Base-by-base conservation (phyloP, 139 green algal genomes). In the Nannochloris sp. region DNA sequence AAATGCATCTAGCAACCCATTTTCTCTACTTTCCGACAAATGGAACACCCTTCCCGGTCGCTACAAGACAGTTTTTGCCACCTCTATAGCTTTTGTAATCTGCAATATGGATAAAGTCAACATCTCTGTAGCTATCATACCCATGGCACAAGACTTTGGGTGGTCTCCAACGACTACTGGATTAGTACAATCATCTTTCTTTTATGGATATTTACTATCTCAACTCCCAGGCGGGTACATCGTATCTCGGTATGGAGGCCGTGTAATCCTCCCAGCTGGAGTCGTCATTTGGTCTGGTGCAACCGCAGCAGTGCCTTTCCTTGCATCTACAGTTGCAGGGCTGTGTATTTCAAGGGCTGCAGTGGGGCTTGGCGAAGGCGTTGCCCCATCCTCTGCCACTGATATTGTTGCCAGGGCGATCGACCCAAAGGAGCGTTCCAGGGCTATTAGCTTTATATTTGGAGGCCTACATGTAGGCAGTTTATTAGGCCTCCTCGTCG, bases 31-130 rank as follows among this genome's bases (percentile, higher is more conserved):
- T n/a, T n/a, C n/a, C n/a, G n/a, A n/a, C n/a, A n/a, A n/a, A n/a
- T 95, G 87, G 89, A 70, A 74, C 8, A 57, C 61, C 5, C 45
- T 93, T 25, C 85, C 86, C 5, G 69, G 73, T 1, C 72, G 83
- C 7, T 90, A 93, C 71, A 83, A 84, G 60, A 45, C 95, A 1
- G 70, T 96, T 0, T 23, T 89, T 2, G 80, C 74, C 7, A 87
- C 77, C 15, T 66, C 68, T 3, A 14, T 87, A n/a, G 85, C 90
- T 14, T 98, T 98, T 60, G 76, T 96, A 1, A 80, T 98, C 15
- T 97, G 87, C 81, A 97, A 98, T 65, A 96, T 98, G 85, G 79
- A 90, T 76, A 90, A 94, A 70, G 85, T 97, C 33, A 99, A 98
- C 78, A 92, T 99, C 59, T 89, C 73, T 4, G 81, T 99, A 1